Base-by-base conservation (phyloP, 2,329 filamentous ascomycete genomes). In the Tolypocladium endophyticum region DNA sequence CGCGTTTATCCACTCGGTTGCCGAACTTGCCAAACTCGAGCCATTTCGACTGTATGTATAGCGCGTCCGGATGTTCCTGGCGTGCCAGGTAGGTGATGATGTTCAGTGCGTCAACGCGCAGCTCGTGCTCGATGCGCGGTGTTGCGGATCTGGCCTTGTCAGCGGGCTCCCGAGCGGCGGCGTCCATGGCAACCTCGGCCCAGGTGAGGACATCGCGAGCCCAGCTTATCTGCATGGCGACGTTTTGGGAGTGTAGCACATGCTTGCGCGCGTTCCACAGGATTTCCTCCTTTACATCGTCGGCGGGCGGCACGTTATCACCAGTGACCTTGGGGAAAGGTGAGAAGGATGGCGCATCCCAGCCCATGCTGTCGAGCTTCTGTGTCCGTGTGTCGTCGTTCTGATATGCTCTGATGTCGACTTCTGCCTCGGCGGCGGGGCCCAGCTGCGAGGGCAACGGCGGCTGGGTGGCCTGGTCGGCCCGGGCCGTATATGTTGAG, bases 1-100 rank as follows among this genome's bases (percentile, higher is more conserved):
- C 93, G 69, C 93, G 92, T 77, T 96, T 96, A 78, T 99, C 94
- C 61, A 92, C 81, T 35, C 92, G 86, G 73, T 88, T 86, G 45
- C 91, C 92, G 70, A 97, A 97, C 71, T 96, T 96, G 66, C 94
- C 94, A 79, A 97, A 99, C 72, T 99, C 94, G 57, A 96, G 81
- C 94, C 94, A 99, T 82, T 96, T 97, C 61, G 92, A 90, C 68
- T 87, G 87, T 78, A 97, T 90, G 72, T 97, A 99, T 65, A 95
- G 86, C 30, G 94, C 94, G 70, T 94, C 92, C 30, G 94, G 94
- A 67, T 99, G 94, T 63, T 88, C 86, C 72, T 99, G 94, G 58
- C 92, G 88, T 30, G 93, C 89, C 41, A 99, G 79, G 71, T 97
- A 97, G 59, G 83, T 84, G 66, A 97, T 88, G 62, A 99, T 94